Percentiles rank a stretch among this genome's conserved stretches.
Conservation (phyloP, 2,329 filamentous ascomycete genomes). For the Ustulina deusta region DNA sequence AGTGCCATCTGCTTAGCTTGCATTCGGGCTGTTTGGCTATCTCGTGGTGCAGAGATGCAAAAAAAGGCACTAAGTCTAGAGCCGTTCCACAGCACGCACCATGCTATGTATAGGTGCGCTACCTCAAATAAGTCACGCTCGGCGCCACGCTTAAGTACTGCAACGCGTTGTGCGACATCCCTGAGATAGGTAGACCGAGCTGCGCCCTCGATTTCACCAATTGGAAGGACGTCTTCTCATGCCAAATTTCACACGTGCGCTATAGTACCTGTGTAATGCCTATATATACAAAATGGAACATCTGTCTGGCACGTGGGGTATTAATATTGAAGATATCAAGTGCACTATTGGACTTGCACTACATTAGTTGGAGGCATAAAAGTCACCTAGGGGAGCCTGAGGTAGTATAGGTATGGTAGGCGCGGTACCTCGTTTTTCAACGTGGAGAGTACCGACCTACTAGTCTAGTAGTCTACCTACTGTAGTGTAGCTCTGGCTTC, state of each 20-base stretch:
- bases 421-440: no score
- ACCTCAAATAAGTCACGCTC: conserved; percentile 23
- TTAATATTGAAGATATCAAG: background rate
- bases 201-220: background rate
- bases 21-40: conserved; percentile 1
- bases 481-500: no score
- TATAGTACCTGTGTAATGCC: background rate
- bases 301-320: background rate
- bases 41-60: background rate
- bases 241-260: background rate
- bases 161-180: background rate
- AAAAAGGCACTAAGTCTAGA: background rate
- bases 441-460: no score
- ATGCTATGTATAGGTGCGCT: conserved; percentile 19
- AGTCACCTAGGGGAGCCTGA: no score
- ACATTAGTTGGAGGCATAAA: background rate
- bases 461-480: no score
- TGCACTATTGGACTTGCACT: background rate
- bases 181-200: background rate
- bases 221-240: background rate
- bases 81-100: background rate
- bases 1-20: conserved; percentile 3
- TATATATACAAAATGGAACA: conserved; percentile 2
- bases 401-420: no score
- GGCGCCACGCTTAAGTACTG: conserved; percentile 19